Percentiles rank a stretch among this genome's conserved stretches.
Conservation (phyloP, 2,329 filamentous ascomycete species). For the Daldinia sp. region DNA sequence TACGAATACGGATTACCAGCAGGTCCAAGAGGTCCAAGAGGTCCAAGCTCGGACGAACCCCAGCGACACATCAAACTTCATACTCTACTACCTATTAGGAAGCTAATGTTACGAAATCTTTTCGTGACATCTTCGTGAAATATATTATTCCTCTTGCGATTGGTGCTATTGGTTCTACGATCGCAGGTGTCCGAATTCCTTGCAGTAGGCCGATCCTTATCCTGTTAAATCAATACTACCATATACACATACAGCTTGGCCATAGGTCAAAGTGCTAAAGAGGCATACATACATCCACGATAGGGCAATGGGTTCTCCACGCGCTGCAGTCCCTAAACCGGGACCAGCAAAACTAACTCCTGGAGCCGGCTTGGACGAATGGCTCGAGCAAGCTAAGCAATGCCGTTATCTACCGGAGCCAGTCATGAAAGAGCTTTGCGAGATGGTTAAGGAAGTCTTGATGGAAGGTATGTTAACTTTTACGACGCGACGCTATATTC, state of each 20-base stretch:
- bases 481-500: not conserved
- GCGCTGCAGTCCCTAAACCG: conserved; percentile 79
- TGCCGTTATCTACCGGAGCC: conserved; percentile 96
- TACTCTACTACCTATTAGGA: not conserved
- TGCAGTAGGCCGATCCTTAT: not conserved
- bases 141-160: conserved; percentile 1
- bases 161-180: conserved; percentile 8
- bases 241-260: not conserved
- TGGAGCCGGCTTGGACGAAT: conserved; percentile 91
- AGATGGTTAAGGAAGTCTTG: conserved; percentile 97
- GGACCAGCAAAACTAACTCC: conserved; percentile 87
- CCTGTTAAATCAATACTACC: conserved; percentile 1
- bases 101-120: not conserved
- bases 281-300: not conserved
- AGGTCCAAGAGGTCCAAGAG: not conserved
- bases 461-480: conserved; percentile 82
- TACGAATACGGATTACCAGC: not conserved
- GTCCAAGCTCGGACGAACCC: conserved; percentile 1
- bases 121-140: not conserved
- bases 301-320: conserved; percentile 45
- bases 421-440: conserved; percentile 98
- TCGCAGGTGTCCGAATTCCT: conserved; percentile 4
- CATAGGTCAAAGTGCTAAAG: conserved; percentile 1
- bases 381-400: conserved; percentile 95
- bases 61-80: conserved; percentile 1